Evolutionary conservation across 305 asterid genomes (phyloP).

Genomic region (Petunia hybrid): DNA sequence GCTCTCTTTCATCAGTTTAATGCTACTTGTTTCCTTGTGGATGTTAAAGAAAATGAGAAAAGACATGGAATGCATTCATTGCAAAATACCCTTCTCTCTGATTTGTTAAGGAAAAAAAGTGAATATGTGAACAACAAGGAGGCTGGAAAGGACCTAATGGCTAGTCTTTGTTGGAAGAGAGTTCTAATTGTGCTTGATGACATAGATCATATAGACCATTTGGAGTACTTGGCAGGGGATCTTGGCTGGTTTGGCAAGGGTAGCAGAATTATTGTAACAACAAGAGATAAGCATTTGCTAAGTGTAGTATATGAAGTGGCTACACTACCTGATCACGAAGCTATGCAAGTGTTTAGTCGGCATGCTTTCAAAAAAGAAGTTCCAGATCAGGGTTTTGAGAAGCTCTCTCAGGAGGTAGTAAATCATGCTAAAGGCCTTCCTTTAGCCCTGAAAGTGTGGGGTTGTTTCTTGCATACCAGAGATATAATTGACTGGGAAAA

Average conservation of each 20-base stretch:
- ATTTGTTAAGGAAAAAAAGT: background rate
- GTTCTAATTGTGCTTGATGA: constrained; percentile 18
- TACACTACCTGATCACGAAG: background rate
- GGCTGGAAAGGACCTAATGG: background rate
- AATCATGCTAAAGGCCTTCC: background rate
- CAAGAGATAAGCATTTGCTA: background rate
- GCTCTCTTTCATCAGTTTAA: background rate
- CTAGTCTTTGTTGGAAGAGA: background rate
- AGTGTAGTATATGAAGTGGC: background rate
- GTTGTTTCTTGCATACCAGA: background rate
- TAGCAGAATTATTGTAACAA: background rate
- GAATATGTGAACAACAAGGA: background rate
- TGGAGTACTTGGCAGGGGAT: background rate
- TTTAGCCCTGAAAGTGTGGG: constrained; percentile 2
- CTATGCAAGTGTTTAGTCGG: too few species aligned
- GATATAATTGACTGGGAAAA: background rate
- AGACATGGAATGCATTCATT: too few species aligned
- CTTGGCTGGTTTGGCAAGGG: background rate
- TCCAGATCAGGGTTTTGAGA: background rate
- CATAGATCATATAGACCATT: background rate
- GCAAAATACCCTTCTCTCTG: too few species aligned
- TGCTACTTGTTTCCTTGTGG: background rate
- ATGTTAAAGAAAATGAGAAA: background rate
- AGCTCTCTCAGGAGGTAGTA: background rate
- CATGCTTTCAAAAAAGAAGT: too few species aligned